A percentile compares a stretch with the other conserved stretches of the same genome.
Evolutionary conservation across 2,329 filamentous ascomycete species (phyloP).

Genomic region (Tothia fuscella): DNA sequence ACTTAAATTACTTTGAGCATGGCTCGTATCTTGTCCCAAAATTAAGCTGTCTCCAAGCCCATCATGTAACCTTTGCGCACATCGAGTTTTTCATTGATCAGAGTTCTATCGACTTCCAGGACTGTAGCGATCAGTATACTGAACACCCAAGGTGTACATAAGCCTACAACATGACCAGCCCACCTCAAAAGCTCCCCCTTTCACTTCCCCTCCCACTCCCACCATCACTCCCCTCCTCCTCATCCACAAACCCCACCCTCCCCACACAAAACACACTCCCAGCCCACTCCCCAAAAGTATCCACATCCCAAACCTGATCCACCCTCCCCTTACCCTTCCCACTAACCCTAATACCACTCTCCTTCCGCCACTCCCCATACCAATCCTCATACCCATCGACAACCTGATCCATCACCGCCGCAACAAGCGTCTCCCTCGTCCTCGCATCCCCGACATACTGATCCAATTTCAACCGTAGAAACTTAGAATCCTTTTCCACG

Average conservation of each 20-base stretch:
- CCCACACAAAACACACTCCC: slow-evolving; percentile 47
- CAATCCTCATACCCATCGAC: slow-evolving; percentile 53
- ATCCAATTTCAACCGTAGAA: slow-evolving; percentile 43
- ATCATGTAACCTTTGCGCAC: no score
- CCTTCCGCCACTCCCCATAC: slow-evolving; percentile 38
- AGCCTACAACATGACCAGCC: no score
- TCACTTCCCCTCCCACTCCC: slow-evolving; percentile 14
- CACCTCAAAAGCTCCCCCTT: no score
- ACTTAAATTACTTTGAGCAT: no score
- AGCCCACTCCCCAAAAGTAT: slow-evolving; percentile 52
- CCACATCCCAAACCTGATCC: slow-evolving; percentile 52
- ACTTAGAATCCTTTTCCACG: slow-evolving; percentile 46
- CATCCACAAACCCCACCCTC: slow-evolving; percentile 20
- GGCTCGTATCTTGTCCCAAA: no score
- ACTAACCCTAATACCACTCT: slow-evolving; percentile 21
- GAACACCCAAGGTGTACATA: no score
- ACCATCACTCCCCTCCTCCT: slow-evolving; percentile 18
- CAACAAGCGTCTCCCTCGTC: slow-evolving; percentile 53
- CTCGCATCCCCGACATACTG: slow-evolving; percentile 54
- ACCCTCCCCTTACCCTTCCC: slow-evolving; percentile 45
- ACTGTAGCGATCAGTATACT: no score
- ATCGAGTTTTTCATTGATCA: no score
- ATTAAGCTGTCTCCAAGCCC: no score
- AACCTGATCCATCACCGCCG: slow-evolving; percentile 52
- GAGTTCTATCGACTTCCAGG: no score